phyloP scores from a whole-genome alignment of 1,139 yeast species.

The Nakaseomyces bracarensis region DNA sequence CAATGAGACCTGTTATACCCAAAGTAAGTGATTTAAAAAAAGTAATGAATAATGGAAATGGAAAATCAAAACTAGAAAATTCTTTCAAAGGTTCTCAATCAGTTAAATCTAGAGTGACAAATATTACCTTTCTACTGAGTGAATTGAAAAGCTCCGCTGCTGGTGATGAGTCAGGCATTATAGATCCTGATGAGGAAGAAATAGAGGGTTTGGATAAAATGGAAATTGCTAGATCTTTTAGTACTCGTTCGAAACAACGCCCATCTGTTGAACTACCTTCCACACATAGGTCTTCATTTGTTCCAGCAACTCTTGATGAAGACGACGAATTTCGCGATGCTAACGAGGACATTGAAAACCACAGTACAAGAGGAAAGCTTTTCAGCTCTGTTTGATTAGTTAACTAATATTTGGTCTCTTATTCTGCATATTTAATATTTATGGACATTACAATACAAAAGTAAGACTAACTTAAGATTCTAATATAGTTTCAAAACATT shows the following conservation, averaged over 20 bases:
- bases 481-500: neutral
- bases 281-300: conserved; percentile 13
- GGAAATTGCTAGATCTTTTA: conserved; percentile 26
- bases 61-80: conserved; percentile 8
- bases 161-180: conserved; percentile 21
- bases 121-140: conserved; percentile 30
- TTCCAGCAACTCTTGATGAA: conserved; percentile 7
- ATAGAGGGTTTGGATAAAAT: conserved; percentile 27
- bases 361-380: conserved; percentile 23
- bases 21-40: conserved; percentile 27
- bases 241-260: conserved; percentile 22
- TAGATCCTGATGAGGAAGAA: conserved; percentile 32
- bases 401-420: neutral
- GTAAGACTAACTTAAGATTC: too few species aligned
- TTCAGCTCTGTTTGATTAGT: conserved; percentile 8
- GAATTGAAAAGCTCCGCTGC: conserved; percentile 24
- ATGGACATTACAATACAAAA: neutral
- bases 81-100: conserved; percentile 29
- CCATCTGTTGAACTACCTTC: conserved; percentile 26
- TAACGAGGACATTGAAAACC: conserved; percentile 19
- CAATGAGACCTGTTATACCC: conserved; percentile 22
- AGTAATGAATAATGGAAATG: conserved; percentile 14
- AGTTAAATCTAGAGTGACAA: conserved; percentile 31
- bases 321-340: conserved; percentile 30
- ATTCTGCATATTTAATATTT: conserved; percentile 1